Base-by-base conservation (phyloP, 2,329 filamentous ascomycete genomes). In the Neofusicoccum ribis region DNA sequence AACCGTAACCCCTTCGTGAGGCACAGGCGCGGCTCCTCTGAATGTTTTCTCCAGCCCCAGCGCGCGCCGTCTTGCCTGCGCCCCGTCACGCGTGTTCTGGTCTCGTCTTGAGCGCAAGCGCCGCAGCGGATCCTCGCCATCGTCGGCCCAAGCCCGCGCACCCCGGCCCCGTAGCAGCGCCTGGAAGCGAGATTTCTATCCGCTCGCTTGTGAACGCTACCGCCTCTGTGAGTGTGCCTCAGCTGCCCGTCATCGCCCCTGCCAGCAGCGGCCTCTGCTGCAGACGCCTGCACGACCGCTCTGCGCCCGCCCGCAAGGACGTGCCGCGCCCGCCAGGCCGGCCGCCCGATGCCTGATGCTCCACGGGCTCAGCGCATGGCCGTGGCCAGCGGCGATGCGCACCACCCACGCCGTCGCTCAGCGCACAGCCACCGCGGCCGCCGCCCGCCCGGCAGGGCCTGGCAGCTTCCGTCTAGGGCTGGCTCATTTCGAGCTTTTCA, bases 191-290 rank as follows among this genome's bases (percentile, higher is more conserved):
- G 46, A 49, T 20, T 49, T 31, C 27, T 31, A 31, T 31, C 37
- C 60, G 46, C 60, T 62, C 37, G 59, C 44, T 39, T 51, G 17
- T 51, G 37, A 39, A 49, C 58, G 39, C 58, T 47, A 49, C 44
- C 44, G 44, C 58, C 47, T 49, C 44, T 34, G 58, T 61, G 41
- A 60, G 56, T 60, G 34, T 43, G 56, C 60, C 31, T 46, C 59
- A 44, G 59, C 60, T 63, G 49, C 61, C 61, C 56, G 56, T 60
- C 56, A 60, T 60, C 56, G 27, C 56, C 56, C 56, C 56, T 60
- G 39, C 39, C 39, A 27, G 23, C 37, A 17, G 39, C 54, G 54
- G 20, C 54, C 54, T 58, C 39, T 44, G 54, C 54, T 58, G 36
- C 41, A 23, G 39, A 31, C 27, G 27, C 54, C 37, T 58, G 39